Base-by-base conservation (phyloP, 2,329 filamentous ascomycete genomes). In the Colletotrichum cordylinicola region DNA sequence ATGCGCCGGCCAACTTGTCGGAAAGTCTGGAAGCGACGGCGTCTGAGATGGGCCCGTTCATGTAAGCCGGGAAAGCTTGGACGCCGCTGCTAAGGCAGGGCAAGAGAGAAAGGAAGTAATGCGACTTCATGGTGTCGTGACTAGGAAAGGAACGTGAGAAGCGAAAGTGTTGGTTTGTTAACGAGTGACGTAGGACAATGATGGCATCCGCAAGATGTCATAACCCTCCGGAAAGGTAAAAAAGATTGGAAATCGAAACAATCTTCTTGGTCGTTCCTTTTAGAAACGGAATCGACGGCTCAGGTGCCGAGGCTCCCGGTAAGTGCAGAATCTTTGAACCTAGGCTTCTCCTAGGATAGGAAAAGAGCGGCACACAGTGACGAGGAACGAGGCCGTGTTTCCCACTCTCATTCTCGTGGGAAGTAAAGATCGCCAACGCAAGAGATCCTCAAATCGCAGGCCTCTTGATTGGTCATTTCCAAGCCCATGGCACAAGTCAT, bases 1-100 rank as follows among this genome's bases (percentile, higher is more conserved):
- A 31, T 13, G 61, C 64, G n/a, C 73, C 35, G 35, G 58, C 58
- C 18, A 80, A 15, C 21, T 75, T 55, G 4, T 24, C 65, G 1
- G 77, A 68, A 24, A 67, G 68, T 16, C 48, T 37, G 2, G 74
- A 76, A 15, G 60, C 65, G 6, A 55, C 71, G 12, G 64, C 72
- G 9, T 77, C 76, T 31, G 65, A 67, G 65, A 71, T 39, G 16
- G 67, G 70, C 9, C 72, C 61, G 43, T 72, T 75, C 33, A 70
- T 60, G 37, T 77, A 69, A 10, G 76, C 75, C 2, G 78, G 77
- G 37, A 79, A 78, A 12, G 66, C 68, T 16, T 70, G 55, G 16
- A 71, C 64, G 35, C 73, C 39, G 37, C 71, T 72, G 29, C 66
- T 12, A 21, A 75, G 48, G 37, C 73, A 72, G 37, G 72, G 67